Base-by-base conservation (phyloP, 441 rosid genomes). In the Melastoma candidum region DNA sequence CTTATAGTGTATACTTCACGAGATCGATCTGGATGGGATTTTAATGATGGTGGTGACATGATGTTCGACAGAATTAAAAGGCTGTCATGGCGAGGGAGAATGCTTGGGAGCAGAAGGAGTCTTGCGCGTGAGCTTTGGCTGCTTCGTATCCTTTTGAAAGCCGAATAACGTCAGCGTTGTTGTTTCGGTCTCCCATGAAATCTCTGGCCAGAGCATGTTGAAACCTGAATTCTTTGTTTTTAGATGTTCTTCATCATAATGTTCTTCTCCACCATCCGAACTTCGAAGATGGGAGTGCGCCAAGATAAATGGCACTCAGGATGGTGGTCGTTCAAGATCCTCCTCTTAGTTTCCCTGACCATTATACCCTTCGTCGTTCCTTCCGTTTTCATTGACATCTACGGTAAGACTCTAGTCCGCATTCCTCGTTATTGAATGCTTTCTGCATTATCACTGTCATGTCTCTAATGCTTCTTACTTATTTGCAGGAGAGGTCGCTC, bases 221-320 rank as follows among this genome's bases (percentile, higher is more conserved):
- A 36, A 36, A 4, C 41, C 41, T 36, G 1, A 36, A 36, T 36
- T 36, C 1, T 36, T 36, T 9, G 7, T 17, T 36, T 36, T 36
- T 2, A 36, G 41, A 36, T 36, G 7, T 36, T 36, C 41, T 36
- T 36, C 41, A 36, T 36, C 41, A 36, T 36, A 36, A 36, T 36
- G 7, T 36, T 36, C 41, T 36, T 36, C 41, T 36, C 41, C 55
- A 85, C 94, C 1, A 77, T 71, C 56, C 83, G 97, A 17, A 77
- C 89, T 29, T 67, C 81, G 50, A 88, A 80, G 75, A 26, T 78
- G 50, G 66, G 75, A 14, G 74, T 66, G 47, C 68, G 81, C 8
- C 79, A 89, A 73, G 94, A 85, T 65, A 60, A 54, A 47, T 92
- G 98, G 98, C 97, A 92, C 55, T 92, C 97, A 12, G 98, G 98